Conservation (phyloP, 2,329 filamentous ascomycete species). For the Talaromyces sp. region DNA sequence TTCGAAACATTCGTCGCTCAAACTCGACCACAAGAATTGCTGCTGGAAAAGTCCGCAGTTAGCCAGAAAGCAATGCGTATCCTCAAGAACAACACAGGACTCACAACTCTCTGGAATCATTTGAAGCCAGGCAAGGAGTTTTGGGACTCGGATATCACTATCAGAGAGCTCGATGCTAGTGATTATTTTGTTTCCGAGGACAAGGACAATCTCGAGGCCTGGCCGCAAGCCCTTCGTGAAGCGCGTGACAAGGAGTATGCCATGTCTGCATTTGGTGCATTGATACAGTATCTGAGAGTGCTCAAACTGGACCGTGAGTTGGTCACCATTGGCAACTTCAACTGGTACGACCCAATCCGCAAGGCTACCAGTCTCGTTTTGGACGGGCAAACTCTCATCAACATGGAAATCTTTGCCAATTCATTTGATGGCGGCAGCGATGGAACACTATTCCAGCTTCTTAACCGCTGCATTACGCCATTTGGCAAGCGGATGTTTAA, state of each 20-base stretch:
- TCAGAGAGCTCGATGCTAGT: conserved; percentile 72
- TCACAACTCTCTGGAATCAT: conserved; percentile 92
- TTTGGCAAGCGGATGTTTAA: conserved; percentile 95
- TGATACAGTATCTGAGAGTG: conserved; percentile 78
- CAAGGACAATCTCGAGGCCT: conserved; percentile 57
- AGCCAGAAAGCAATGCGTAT: conserved; percentile 89
- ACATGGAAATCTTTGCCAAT: conserved; percentile 95
- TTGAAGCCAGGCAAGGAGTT: conserved; percentile 85
- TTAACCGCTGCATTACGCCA: conserved; percentile 92
- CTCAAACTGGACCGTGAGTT: conserved; percentile 86
- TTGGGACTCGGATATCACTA: conserved; percentile 76
- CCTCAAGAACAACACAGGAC: conserved; percentile 89
- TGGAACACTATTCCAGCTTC: conserved; percentile 81
- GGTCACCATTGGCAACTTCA: conserved; percentile 84
- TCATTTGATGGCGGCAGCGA: conserved; percentile 78
- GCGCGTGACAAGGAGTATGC: conserved; percentile 71
- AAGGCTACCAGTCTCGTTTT: conserved; percentile 85
- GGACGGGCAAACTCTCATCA: conserved; percentile 93
- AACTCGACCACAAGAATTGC: conserved; percentile 77
- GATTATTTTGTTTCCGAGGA: conserved; percentile 69
- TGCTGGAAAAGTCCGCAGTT: conserved; percentile 80
- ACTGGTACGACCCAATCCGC: conserved; percentile 86
- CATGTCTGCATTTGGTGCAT: conserved; percentile 86
- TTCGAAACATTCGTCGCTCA: conserved; percentile 97
- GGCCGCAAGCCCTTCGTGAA: conserved; percentile 71